A percentile compares a stretch with the other conserved stretches of the same genome.
Conservation (phyloP, 768 basidiomycete species). For the Xerocomellus dryophilus region DNA sequence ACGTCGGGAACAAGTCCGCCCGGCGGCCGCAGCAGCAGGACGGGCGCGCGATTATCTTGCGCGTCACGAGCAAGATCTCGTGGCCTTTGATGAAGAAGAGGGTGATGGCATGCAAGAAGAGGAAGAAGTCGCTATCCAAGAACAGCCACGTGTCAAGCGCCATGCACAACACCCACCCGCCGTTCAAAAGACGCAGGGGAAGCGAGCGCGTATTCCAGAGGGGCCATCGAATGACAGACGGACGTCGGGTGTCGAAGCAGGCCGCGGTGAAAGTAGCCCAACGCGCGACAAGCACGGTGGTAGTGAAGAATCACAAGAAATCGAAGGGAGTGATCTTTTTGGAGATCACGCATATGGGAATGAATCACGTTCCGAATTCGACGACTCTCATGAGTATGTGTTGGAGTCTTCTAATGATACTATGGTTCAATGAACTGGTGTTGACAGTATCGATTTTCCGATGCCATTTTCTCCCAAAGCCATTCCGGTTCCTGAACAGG, state of each 20-base stretch:
- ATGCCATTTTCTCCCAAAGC: background rate
- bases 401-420: background rate
- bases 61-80: background rate
- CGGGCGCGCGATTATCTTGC: background rate
- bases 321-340: constrained; percentile 23
- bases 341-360: constrained; percentile 15
- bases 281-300: background rate
- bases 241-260: background rate
- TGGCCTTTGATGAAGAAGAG: constrained; percentile 3
- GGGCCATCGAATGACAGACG: background rate
- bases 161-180: constrained; percentile 1
- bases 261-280: background rate
- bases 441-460: constrained; percentile 4
- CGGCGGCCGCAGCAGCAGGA: background rate
- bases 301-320: background rate
- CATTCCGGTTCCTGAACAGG: background rate
- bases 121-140: background rate
- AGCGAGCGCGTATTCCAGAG: constrained; percentile 13
- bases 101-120: background rate
- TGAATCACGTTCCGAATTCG: background rate
- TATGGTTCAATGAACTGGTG: background rate
- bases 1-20: background rate
- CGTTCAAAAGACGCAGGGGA: constrained; percentile 1
- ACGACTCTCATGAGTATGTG: constrained; percentile 14
- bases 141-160: constrained; percentile 14